These are phyloP conservation scores for Verticillium tricorpus DNA, from an alignment of 2,329 filamentous ascomycete species.

Conservation along the genomic window DNA sequence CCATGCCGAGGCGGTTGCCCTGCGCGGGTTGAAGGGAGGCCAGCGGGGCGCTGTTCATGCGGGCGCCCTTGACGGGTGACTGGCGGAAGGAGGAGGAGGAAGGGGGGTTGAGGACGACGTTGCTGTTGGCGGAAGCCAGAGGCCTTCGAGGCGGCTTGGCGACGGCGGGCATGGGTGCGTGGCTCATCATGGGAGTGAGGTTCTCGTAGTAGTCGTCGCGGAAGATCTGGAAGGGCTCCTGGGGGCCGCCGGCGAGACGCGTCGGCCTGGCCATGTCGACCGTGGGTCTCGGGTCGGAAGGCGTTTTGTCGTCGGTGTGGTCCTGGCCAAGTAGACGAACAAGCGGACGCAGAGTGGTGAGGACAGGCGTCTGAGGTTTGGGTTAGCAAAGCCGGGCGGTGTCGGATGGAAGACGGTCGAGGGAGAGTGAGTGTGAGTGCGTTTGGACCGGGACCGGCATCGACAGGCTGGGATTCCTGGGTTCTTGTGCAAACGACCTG, in stretches of 20 bases:
- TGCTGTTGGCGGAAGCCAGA: constrained; percentile 48
- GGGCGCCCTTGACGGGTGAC: constrained; percentile 65
- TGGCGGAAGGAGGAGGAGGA: constrained; percentile 45
- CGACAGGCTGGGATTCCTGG: constrained; percentile 5
- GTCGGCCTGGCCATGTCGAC: constrained; percentile 51
- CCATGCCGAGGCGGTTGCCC: constrained; percentile 60
- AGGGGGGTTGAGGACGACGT: constrained; percentile 64
- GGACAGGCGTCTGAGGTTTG: not conserved
- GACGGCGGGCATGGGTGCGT: constrained; percentile 51
- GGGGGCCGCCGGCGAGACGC: constrained; percentile 37
- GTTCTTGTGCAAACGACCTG: not conserved
- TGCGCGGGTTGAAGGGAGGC: constrained; percentile 51
- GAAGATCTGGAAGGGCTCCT: constrained; percentile 47
- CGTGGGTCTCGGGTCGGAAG: constrained; percentile 13
- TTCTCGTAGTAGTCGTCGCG: constrained; percentile 46
- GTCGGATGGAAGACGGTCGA: not conserved
- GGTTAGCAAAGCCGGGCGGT: not conserved
- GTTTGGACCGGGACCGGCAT: not conserved
- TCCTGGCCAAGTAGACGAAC: not conserved
- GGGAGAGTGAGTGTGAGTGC: not conserved
- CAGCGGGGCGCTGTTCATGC: constrained; percentile 52
- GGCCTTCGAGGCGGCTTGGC: constrained; percentile 43
- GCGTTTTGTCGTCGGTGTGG: not conserved
- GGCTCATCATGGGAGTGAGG: constrained; percentile 45
- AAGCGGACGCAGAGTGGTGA: not conserved